Base-by-base conservation (phyloP, 176 grass and related monocot species). In the Musa beccarii region DNA sequence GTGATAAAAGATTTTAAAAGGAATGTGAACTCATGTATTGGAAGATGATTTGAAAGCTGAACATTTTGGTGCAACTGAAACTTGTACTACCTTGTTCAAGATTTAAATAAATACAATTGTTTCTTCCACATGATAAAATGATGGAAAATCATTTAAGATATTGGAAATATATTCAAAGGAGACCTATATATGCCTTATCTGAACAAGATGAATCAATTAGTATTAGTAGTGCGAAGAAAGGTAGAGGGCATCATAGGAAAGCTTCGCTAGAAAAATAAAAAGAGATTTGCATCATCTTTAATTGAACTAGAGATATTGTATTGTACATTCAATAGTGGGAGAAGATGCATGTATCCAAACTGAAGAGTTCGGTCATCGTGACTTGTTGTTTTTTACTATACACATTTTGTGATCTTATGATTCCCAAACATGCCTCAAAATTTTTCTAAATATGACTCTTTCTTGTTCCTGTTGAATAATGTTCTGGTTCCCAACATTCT, bases 401-500 rank as follows among this genome's bases (percentile, higher is more conserved):
- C 29, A 34, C 29, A 34, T 34, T 34, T 34, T 59, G 2, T 20
- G 56, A 16, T 59, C 1, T 59, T n/a, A 15, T 59, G 56, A 26
- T 67, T 16, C 24, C 4, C 26, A 34, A 67, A 34, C 24, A 43
- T 67, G 29, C 13, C 11, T 67, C 65, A 34, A 67, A 5, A 67
- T 34, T 29, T 67, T 1, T 15, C 9, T 52, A 20, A 22, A 34
- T 71, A 11, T 71, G 49, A 51, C 20, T 71, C 10, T 49, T 22
- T 64, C 2, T 34, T 49, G 12, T 10, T n/a, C 11, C 14, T 17
- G 29, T 49, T 19, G 13, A 11, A 9, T 16, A 50, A 15, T 11
- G 19, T 75, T 79, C 86, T 89, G 65, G 92, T 89, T 81, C 75
- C 83, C 79, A 85, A 92, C 80, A 92, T 92, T 65, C 63, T 55